Base-by-base conservation (phyloP, 179 eudicot genomes). In the Pouteria campechiana region DNA sequence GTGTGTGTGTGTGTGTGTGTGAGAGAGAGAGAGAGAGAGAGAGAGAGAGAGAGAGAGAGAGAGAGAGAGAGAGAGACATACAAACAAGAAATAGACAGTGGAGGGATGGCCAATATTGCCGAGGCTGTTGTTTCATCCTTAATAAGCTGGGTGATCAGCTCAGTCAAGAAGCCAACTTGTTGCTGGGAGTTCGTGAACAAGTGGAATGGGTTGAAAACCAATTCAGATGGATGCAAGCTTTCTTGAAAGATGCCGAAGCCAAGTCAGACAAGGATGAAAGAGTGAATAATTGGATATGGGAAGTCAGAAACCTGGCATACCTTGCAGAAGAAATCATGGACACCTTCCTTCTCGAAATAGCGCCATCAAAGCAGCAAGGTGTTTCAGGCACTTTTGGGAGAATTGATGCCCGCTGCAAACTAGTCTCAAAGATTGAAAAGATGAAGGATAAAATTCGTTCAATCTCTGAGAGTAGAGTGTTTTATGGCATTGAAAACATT, bases 241-340 rank as follows among this genome's bases (percentile, higher is more conserved):
- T 13, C 23, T 38, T 62, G 13, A n/a, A 31, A 15, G 61, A 62
- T 37, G 46, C 35, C 1, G 61, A 54, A 6, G 18, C 22, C 13
- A 49, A 14, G 25, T 45, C 36, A 22, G 24, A 0, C 0, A 8
- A 7, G 31, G 15, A 18, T 21, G 1, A 22, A 6, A 9, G n/a
- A 13, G 18, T 35, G 17, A 17, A 47, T 5, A 35, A 12, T 35
- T 43, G 39, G 20, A 31, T 49, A 1, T 24, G n/a, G 2, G 36
- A 29, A 1, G 49, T 55, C 1, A 6, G 24, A 36, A 47, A 42
- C 21, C 56, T 62, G 25, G 52, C 47, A 7, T 27, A 15, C 14
- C 56, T 54, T 32, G 37, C 32, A 19, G 52, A 62, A 24, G 59
- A 51, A 14, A 25, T 36, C 8, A 11, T 49, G 7, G 43, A 54